Percentiles rank a stretch among this genome's conserved stretches.
Conservation (phyloP, 441 rosid species). For the Euphorbia schlechtendalii region DNA sequence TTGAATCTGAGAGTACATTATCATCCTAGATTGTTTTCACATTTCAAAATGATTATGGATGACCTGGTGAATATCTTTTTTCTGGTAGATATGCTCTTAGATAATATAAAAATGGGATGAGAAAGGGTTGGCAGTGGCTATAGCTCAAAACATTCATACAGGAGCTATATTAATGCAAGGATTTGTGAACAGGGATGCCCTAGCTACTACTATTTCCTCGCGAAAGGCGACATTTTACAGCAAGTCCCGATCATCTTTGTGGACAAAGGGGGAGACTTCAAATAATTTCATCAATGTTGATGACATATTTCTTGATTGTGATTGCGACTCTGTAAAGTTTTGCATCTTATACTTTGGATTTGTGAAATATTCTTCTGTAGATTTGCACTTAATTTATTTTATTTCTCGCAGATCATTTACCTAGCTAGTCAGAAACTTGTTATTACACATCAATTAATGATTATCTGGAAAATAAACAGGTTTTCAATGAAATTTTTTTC, state of each 20-base stretch:
- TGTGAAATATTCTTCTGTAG: too few species aligned
- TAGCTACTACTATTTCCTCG: constrained; percentile 55
- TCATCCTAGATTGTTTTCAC: too few species aligned
- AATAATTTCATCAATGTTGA: constrained; percentile 61
- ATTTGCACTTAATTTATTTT: neutral
- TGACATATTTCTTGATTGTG: constrained; percentile 48
- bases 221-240: constrained; percentile 79
- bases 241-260: constrained; percentile 66
- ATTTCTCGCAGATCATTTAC: constrained; percentile 53
- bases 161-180: constrained; percentile 82
- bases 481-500: neutral
- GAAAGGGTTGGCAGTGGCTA: constrained; percentile 87
- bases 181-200: constrained; percentile 66
- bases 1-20: too few species aligned
- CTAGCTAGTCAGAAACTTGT: constrained; percentile 73
- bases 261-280: constrained; percentile 88
- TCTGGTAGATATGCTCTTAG: constrained; percentile 61
- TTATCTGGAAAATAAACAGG: constrained; percentile 25
- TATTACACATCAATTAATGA: constrained; percentile 50
- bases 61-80: constrained; percentile 21
- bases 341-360: too few species aligned
- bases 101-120: constrained; percentile 81
- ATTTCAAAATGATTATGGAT: too few species aligned
- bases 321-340: constrained; percentile 69
- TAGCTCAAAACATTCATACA: constrained; percentile 86